Base-by-base conservation (phyloP, 768 basidiomycete genomes). In the Lactifluus volemus region DNA sequence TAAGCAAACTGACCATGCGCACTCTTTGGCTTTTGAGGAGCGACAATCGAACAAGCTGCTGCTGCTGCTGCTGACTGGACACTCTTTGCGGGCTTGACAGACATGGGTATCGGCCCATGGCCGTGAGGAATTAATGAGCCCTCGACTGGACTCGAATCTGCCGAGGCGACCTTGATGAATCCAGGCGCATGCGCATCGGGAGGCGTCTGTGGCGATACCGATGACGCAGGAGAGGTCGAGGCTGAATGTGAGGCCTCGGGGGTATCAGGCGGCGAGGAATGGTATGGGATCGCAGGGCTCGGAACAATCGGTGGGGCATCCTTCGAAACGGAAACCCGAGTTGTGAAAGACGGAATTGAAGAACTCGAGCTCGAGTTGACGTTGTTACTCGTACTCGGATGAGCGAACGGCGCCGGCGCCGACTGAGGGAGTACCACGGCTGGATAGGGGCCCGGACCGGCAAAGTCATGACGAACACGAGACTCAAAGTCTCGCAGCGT, bases 401-500 rank as follows among this genome's bases (percentile, higher is more conserved):
- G 67, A 0, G 65, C 29, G 29, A 64, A 63, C 3, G 72, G 71
- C 1, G 71, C 65, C 9, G 72, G 72, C 5, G 70, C 69, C 19
- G 71, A 68, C 66, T 84, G 79, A 0, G 81, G 77, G 0, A 86
- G 75, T 0, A 81, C 77, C 61, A 88, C 87, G 0, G 82, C 80
- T 0, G 87, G 87, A 58, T 85, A 89, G 0, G 82, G 79, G 0
- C 82, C 80, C 1, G 71, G 67, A 5, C 80, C 76, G 38, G 73
- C 72, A 63, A 88, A 90, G 58, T 91, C 88, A 10, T 76, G 75
- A 38, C 76, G 76, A 0, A 88, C 81, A 68, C 80, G 80, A 0
- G 68, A 68, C 67, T 89, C 84, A 68, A 90, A 90, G 42, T 80
- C 82, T 4, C 68, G 64, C 0, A 91, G 74, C 0, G 84, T 83